Evolutionary conservation across 2,329 filamentous ascomycete genomes (phyloP).

Genomic region (Nectriaceae sp.): DNA sequence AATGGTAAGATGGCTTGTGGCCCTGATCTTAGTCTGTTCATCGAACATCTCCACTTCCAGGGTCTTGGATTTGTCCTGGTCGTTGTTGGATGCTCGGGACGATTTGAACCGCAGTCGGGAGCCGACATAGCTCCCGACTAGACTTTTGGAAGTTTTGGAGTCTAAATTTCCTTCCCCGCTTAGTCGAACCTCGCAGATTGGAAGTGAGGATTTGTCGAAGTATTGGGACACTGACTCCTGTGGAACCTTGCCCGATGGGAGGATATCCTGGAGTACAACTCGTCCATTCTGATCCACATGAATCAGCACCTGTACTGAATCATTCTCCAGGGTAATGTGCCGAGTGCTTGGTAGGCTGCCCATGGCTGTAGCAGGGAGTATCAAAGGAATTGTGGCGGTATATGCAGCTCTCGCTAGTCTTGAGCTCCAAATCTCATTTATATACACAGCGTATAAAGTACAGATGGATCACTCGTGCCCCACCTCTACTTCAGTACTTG

Average conservation of each 20-base stretch:
- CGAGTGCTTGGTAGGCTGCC: neutral
- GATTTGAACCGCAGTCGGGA: slow-evolving; percentile 24
- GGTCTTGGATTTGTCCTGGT: neutral
- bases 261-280: neutral
- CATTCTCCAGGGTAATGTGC: neutral
- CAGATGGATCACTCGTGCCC: no score
- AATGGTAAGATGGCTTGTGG: slow-evolving; percentile 22
- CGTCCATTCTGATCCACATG: neutral
- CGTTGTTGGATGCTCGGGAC: slow-evolving; percentile 8
- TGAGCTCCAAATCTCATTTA: no score
- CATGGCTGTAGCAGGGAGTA: no score
- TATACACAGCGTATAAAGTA: no score
- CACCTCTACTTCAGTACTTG: no score
- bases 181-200: neutral
- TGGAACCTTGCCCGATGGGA: neutral
- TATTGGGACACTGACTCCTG: neutral
- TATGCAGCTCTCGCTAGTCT: no score
- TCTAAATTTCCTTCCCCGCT: neutral
- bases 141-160: slow-evolving; percentile 23
- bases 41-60: slow-evolving; percentile 22
- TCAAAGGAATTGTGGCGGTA: no score
- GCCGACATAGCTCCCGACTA: slow-evolving; percentile 26
- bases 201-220: neutral
- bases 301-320: neutral
- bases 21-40: slow-evolving; percentile 13